A percentile compares a stretch with the other conserved stretches of the same genome.
Evolutionary conservation across 2,329 filamentous ascomycete genomes (phyloP).

Genomic region (Blumeriella jaapii): DNA sequence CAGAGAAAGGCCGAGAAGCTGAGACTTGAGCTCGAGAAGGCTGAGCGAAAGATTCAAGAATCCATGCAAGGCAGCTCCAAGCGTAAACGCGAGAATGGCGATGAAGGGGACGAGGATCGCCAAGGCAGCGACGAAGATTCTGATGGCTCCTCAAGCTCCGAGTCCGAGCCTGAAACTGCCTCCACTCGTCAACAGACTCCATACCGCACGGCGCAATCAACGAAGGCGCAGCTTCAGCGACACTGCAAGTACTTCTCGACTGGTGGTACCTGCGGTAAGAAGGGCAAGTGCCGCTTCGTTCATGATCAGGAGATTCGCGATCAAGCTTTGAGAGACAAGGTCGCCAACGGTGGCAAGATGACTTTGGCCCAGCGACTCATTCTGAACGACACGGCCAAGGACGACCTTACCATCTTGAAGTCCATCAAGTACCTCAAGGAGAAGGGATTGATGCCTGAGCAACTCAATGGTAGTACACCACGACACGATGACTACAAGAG

Average conservation of each 20-base stretch:
- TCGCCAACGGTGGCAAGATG: slow-evolving; percentile 52
- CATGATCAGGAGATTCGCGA: slow-evolving; percentile 53
- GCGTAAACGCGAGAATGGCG: slow-evolving; percentile 55
- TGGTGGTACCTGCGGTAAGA: slow-evolving; percentile 57
- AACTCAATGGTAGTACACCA: slow-evolving; percentile 20
- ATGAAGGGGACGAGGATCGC: slow-evolving; percentile 52
- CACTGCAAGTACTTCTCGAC: slow-evolving; percentile 64
- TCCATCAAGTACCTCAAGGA: slow-evolving; percentile 54
- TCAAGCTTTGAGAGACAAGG: slow-evolving; percentile 50
- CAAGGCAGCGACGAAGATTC: slow-evolving; percentile 25
- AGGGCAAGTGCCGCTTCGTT: slow-evolving; percentile 65
- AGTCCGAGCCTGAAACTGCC: slow-evolving; percentile 46
- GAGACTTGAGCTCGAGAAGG: slow-evolving; percentile 53
- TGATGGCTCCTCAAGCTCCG: slow-evolving; percentile 28
- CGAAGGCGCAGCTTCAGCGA: slow-evolving; percentile 48
- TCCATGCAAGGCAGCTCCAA: slow-evolving; percentile 47
- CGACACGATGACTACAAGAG: slow-evolving; percentile 17
- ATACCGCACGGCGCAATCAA: slow-evolving; percentile 31
- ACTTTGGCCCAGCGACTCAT: slow-evolving; percentile 54
- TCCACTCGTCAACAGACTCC: slow-evolving; percentile 34
- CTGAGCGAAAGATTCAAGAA: slow-evolving; percentile 38
- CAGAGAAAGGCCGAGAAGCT: slow-evolving; percentile 48
- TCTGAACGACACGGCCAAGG: slow-evolving; percentile 57
- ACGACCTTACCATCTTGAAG: slow-evolving; percentile 53
- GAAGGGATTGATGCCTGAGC: slow-evolving; percentile 27